Evolutionary conservation across 345 rosid genomes (phyloP).

Genomic region (Balakata baccata): DNA sequence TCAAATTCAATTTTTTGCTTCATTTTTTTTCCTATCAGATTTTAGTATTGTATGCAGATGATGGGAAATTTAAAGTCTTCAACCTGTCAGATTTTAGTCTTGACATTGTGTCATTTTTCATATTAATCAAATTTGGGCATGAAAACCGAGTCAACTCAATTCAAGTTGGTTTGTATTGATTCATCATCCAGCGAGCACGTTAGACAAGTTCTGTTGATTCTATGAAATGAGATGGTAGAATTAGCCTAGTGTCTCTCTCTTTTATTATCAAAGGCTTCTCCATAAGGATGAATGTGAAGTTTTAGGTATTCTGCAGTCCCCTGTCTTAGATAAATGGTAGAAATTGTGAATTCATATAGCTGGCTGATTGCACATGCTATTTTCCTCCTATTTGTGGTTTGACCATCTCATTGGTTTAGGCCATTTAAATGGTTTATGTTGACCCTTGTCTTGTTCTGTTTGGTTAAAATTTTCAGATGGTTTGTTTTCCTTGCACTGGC

Average conservation of each 20-base stretch:
- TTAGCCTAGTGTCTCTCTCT: no score
- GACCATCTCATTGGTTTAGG: background rate
- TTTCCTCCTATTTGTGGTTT: background rate
- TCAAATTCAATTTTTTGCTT: background rate
- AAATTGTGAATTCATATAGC: background rate
- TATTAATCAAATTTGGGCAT: background rate
- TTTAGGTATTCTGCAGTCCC: background rate
- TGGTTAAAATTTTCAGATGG: background rate
- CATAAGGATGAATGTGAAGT: background rate
- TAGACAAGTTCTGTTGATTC: background rate
- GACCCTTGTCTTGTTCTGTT: background rate
- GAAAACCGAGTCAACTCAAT: background rate
- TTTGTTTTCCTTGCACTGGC: background rate
- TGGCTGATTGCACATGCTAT: background rate
- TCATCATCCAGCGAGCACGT: background rate
- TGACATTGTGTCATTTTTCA: background rate
- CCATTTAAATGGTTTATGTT: background rate
- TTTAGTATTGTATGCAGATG: background rate
- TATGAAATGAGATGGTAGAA: background rate
- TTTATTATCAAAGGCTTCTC: background rate
- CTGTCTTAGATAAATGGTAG: background rate
- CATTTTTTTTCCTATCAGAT: background rate
- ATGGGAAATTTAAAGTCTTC: background rate
- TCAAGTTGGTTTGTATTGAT: background rate
- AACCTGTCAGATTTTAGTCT: background rate